phyloP scores from a whole-genome alignment of 345 rosid genomes.

The Arabidopsis suecica region DNA sequence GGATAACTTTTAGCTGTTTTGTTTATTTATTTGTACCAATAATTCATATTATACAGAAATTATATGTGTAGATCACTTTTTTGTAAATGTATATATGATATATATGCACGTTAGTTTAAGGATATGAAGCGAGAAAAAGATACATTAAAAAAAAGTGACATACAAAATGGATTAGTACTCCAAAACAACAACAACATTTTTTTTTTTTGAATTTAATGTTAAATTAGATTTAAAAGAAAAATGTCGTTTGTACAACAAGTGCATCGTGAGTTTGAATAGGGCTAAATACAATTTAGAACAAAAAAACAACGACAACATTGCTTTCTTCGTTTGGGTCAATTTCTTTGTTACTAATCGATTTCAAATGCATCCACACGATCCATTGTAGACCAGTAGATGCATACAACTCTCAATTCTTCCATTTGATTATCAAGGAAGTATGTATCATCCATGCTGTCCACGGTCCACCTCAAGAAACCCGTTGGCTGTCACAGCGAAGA shows the following conservation, averaged over 20 bases:
- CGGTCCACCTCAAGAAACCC: slow-evolving; percentile 30
- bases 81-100: not conserved
- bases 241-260: too few relatives aligned
- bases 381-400: not conserved
- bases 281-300: too few relatives aligned
- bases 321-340: slow-evolving; percentile 27
- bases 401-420: slow-evolving; percentile 22
- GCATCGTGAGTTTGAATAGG: too few relatives aligned
- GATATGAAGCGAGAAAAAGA: not conserved
- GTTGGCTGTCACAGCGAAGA: slow-evolving; percentile 1
- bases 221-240: too few relatives aligned
- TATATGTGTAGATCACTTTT: not conserved
- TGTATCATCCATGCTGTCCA: slow-evolving; percentile 32
- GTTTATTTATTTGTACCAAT: not conserved
- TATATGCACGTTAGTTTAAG: not conserved
- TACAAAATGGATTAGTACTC: slow-evolving; percentile 7
- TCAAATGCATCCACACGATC: slow-evolving; percentile 37
- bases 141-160: not conserved
- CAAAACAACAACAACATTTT: slow-evolving; percentile 27
- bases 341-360: slow-evolving; percentile 23
- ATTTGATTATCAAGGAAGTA: slow-evolving; percentile 16
- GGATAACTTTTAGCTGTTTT: not conserved
- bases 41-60: not conserved
- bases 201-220: too few relatives aligned
- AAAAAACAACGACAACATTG: slow-evolving; percentile 27